Evolutionary conservation across 768 basidiomycete genomes (phyloP), one percentile per base, ranked within the genome.

Genomic region (Xerocomellus amylosporus): DNA sequence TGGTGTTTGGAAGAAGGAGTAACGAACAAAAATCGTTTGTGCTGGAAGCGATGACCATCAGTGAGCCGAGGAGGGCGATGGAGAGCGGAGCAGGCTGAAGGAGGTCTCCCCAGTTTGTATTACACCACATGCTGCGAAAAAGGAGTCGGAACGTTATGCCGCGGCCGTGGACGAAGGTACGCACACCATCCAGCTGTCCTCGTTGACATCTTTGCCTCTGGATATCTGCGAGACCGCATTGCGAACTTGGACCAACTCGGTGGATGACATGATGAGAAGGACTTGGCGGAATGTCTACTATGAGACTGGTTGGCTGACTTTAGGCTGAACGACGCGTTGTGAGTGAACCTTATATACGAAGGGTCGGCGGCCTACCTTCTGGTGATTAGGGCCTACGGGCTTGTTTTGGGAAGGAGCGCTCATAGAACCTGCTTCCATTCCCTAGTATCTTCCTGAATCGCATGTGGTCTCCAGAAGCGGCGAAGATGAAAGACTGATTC

Each of bases 171-270:
- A 40, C 12, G 5, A 30, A 19, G 47, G 30, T 39, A 51, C 61
- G 42, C 26, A 62, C 61, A 59, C 51, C 61, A 63, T 63, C 61
- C 61, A 62, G 42, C 49, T 49, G 19, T 63, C 61, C 40, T 63
- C 57, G 28, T 63, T 63, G 5, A 63, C 54, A 44, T 62, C 61
- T 30, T 43, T 63, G 10, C 61, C 61, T 53, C 22, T 59, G 38
- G 61, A 63, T 53, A 63, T 48, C 46, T 55, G 61, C 13, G 61
- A 53, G 54, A 63, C 24, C 9, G 61, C 61, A 24, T 59, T 41
- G 51, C 57, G 61, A 14, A 62, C 57, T 46, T 56, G 41, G 8
- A 51, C 43, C 34, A 63, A 40, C 13, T 62, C 56, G 0, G 28
- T 52, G 45, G 52, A 58, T 8, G 59, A 54, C 60, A 62, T 61